A percentile compares a stretch with the other conserved stretches of the same genome.
Conservation (phyloP, 306 rosid species). For the Mucuna pruriens region DNA sequence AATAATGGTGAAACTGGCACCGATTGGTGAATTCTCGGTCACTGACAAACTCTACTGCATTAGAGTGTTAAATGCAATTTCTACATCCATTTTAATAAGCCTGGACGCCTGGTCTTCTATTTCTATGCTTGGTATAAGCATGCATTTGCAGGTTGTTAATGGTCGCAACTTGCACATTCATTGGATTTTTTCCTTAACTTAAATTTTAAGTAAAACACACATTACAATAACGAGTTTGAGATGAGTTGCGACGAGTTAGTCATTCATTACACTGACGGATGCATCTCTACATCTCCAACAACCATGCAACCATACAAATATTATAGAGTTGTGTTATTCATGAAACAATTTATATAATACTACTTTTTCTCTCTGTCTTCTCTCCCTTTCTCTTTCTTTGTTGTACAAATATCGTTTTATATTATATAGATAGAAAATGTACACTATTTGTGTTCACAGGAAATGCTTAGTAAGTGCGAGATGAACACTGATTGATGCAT, state of each 20-base stretch:
- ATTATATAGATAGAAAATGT: not conserved
- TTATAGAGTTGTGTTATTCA: too few relatives aligned
- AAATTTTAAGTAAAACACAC: slow-evolving; percentile 8
- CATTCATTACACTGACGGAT: not conserved
- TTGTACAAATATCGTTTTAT: too few relatives aligned
- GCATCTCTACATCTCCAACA: not conserved
- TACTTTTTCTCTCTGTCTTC: too few relatives aligned
- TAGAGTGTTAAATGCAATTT: not conserved
- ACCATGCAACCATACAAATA: not conserved
- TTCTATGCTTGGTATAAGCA: not conserved
- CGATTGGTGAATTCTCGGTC: not conserved
- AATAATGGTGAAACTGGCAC: not conserved
- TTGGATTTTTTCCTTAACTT: not conserved
- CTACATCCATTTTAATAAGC: not conserved
- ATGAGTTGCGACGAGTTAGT: not conserved
- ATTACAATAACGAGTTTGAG: not conserved
- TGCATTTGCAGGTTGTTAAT: not conserved
- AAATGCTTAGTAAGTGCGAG: not conserved
- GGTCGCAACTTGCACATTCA: not conserved
- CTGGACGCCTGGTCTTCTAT: not conserved
- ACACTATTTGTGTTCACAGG: not conserved
- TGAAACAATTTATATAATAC: too few relatives aligned
- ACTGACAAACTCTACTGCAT: slow-evolving; percentile 7
- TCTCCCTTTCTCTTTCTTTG: too few relatives aligned
- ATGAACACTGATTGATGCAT: not conserved